Percentiles rank a stretch among this genome's conserved stretches.
These are phyloP conservation scores for Megacollybia marginata DNA, from an alignment of 768 basidiomycete genomes.

Conservation along the genomic window DNA sequence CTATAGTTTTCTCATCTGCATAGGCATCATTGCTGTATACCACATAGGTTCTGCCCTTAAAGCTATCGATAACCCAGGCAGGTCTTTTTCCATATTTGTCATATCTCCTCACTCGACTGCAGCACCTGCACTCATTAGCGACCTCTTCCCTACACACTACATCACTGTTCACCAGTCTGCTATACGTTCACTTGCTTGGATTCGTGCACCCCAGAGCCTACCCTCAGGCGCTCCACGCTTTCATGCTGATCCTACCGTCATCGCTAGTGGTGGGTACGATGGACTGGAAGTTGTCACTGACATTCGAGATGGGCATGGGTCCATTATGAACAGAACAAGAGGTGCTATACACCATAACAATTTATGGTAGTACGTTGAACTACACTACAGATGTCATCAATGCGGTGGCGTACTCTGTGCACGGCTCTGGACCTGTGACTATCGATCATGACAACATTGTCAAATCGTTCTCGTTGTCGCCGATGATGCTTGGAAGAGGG, in stretches of 20 bases:
- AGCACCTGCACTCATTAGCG: slow-evolving; percentile 22
- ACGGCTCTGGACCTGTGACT: slow-evolving; percentile 63
- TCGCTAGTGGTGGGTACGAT: slow-evolving; percentile 77
- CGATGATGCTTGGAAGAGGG: slow-evolving; percentile 67
- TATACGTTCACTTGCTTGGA: slow-evolving; percentile 70
- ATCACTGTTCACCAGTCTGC: slow-evolving; percentile 72
- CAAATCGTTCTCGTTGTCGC: slow-evolving; percentile 66
- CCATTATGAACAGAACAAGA: slow-evolving; percentile 71
- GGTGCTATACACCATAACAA: slow-evolving; percentile 28
- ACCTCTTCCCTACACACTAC: slow-evolving; percentile 64
- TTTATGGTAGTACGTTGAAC: background rate
- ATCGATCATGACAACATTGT: slow-evolving; percentile 79
- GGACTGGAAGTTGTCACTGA: slow-evolving; percentile 73
- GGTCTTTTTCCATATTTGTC: background rate
- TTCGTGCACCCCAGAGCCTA: slow-evolving; percentile 53
- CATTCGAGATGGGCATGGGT: slow-evolving; percentile 60
- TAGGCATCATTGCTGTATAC: slow-evolving; percentile 54
- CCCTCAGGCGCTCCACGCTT: slow-evolving; percentile 36
- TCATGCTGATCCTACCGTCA: slow-evolving; percentile 59
- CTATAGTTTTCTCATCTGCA: slow-evolving; percentile 3
- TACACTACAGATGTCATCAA: slow-evolving; percentile 57
- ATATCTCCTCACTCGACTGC: background rate
- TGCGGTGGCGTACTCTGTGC: slow-evolving; percentile 58
- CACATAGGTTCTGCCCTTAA: slow-evolving; percentile 39
- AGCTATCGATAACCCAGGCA: slow-evolving; percentile 23